Evolutionary conservation across 1,139 yeast species (phyloP).

Genomic region (Scheffersomyces segobiensis): DNA sequence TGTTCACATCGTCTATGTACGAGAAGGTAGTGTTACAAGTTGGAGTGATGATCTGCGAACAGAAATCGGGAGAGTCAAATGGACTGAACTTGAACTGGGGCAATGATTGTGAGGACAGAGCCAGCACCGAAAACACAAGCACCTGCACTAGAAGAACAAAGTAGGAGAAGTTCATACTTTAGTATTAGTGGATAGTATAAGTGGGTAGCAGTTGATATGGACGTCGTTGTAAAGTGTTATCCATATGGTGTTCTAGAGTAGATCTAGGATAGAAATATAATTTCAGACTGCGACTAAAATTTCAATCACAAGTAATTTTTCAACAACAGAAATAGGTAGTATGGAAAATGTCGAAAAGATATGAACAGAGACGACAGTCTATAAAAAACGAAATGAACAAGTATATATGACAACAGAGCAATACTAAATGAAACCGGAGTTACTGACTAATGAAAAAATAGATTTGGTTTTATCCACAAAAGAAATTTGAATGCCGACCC

Average conservation of each 20-base stretch:
- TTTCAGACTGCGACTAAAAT: not conserved
- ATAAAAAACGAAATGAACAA: not conserved
- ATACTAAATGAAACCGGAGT: not conserved
- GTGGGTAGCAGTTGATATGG: not conserved
- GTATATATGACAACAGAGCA: not conserved
- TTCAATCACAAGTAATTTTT: not conserved
- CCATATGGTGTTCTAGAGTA: too few species aligned
- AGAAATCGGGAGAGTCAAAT: constrained; percentile 47
- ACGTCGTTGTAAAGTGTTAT: too few species aligned
- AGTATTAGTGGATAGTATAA: not conserved
- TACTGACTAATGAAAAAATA: not conserved
- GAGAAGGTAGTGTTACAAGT: constrained; percentile 51
- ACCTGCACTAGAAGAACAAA: not conserved
- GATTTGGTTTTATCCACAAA: not conserved
- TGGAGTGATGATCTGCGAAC: constrained; percentile 48
- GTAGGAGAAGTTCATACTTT: not conserved
- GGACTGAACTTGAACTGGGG: constrained; percentile 26
- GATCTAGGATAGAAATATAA: not conserved
- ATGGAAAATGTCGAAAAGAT: not conserved
- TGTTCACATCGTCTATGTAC: constrained; percentile 42
- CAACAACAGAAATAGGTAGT: not conserved
- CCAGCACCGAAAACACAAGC: not conserved
- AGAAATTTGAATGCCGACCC: not conserved
- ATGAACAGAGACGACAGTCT: not conserved
- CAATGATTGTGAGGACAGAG: not conserved